A percentile compares a stretch with the other conserved stretches of the same genome.
These are phyloP conservation scores for Eutypa lata DNA, from an alignment of 2,329 filamentous ascomycete species.

Conservation along the genomic window DNA sequence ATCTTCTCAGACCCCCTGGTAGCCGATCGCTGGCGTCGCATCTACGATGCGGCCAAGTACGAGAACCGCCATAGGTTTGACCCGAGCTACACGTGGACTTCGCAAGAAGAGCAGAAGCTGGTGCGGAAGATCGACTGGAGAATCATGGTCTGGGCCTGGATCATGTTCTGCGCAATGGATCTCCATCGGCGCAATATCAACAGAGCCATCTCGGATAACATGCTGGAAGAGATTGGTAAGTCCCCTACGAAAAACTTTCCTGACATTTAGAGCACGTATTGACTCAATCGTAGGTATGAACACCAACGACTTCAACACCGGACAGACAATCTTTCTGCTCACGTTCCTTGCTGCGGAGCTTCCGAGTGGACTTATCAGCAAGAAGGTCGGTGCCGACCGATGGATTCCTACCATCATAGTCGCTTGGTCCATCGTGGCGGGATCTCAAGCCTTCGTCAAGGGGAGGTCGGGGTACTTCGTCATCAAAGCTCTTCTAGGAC, in stretches of 20 bases:
- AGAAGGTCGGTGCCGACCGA: conserved; percentile 46
- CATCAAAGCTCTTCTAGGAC: conserved; percentile 36
- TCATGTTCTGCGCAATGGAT: conserved; percentile 23
- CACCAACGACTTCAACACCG: conserved; percentile 43
- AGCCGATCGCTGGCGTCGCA: conserved; percentile 49
- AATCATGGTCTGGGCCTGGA: conserved; percentile 29
- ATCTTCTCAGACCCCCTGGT: conserved; percentile 48
- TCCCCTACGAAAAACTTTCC: background rate
- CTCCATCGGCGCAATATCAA: conserved; percentile 28
- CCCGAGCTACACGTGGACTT: conserved; percentile 52
- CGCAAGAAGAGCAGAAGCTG: conserved; percentile 52
- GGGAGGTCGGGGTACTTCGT: conserved; percentile 28
- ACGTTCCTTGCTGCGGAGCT: conserved; percentile 51
- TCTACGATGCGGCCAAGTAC: conserved; percentile 55
- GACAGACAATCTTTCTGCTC: conserved; percentile 46
- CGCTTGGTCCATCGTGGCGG: conserved; percentile 31
- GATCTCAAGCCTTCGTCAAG: conserved; percentile 29
- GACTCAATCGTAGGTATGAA: conserved; percentile 24
- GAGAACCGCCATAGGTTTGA: conserved; percentile 60
- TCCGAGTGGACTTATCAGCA: conserved; percentile 50
- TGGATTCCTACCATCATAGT: conserved; percentile 48
- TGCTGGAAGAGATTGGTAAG: conserved; percentile 35
- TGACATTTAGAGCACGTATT: background rate
- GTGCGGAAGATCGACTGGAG: conserved; percentile 45
- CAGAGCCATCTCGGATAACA: conserved; percentile 27